Evolutionary conservation across 352 stramenopile genomes (phyloP).

Genomic region (Phytophthora kernoviae): DNA sequence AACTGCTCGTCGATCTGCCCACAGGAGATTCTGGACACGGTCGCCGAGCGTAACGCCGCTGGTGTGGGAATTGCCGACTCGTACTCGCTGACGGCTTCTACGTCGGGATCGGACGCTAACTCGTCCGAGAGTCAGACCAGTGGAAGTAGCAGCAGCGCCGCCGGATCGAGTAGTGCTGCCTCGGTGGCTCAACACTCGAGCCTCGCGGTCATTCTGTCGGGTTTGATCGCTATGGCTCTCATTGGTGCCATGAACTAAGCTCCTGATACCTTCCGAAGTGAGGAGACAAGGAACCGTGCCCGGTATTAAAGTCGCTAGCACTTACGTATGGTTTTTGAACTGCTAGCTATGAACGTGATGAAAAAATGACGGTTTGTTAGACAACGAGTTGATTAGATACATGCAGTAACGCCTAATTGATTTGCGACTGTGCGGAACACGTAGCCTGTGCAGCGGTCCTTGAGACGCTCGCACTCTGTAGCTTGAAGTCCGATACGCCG

Average conservation of each 20-base stretch:
- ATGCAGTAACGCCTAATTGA: not conserved
- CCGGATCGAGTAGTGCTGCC: constrained; percentile 15
- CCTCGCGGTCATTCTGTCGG: constrained; percentile 17
- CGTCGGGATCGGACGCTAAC: constrained; percentile 27
- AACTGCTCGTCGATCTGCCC: constrained; percentile 80
- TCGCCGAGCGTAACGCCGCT: constrained; percentile 56
- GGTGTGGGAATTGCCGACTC: constrained; percentile 67
- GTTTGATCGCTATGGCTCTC: constrained; percentile 21
- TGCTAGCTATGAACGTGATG: too few relatives aligned
- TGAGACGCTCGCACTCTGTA: constrained; percentile 49
- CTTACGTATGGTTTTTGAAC: too few relatives aligned
- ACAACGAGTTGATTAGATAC: too few relatives aligned
- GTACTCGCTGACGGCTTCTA: constrained; percentile 33
- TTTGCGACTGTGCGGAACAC: constrained; percentile 34
- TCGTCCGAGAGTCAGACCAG: constrained; percentile 9
- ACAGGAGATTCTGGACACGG: constrained; percentile 63
- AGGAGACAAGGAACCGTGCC: not conserved
- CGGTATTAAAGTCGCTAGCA: not conserved
- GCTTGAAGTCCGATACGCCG: constrained; percentile 60
- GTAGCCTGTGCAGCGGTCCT: constrained; percentile 56
- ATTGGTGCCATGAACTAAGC: constrained; percentile 28
- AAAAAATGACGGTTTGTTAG: too few relatives aligned
- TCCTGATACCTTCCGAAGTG: too few relatives aligned
- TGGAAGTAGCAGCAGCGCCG: constrained; percentile 16
- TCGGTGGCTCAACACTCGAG: constrained; percentile 14